Evolutionary conservation across 345 rosid genomes (phyloP), one percentile per base, ranked within the genome.

Genomic region (Euphorbia tirucalli): DNA sequence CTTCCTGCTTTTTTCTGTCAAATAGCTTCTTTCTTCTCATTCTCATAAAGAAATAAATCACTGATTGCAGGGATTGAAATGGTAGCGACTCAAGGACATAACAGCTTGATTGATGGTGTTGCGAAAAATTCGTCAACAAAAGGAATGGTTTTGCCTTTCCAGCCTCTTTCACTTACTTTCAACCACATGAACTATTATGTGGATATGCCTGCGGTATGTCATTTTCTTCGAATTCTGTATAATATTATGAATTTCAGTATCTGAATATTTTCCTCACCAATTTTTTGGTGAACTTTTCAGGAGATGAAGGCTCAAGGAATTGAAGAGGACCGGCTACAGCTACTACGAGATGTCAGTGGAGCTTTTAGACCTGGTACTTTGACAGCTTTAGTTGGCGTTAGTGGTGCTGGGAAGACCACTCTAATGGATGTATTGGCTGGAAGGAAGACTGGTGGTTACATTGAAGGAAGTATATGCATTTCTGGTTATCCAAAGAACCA

Each of bases 341-440:
- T n/a, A n/a, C n/a, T n/a, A n/a, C n/a, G n/a, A n/a, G n/a, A n/a
- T n/a, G n/a, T n/a, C n/a, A n/a, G n/a, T n/a, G n/a, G n/a, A n/a
- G n/a, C 90, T 76, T 92, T 92, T 67, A 88, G 88, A 71, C 97
- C 96, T 1, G 97, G 97, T 19, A 74, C 86, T 21, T 74, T 92
- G 73, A 89, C 96, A 70, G 92, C 96, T n/a, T 76, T 89, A 15
- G 87, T 92, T 59, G 97, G 97, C 2, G 89, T 89, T 0, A 89
- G 93, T 66, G 97, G 97, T 28, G 97, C 97, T 10, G 97, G 97
- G 16, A 92, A 89, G 80, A 92, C 97, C 30, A 92, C 97, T 0
- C 80, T 92, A 71, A 88, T 87, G n/a, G n/a, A n/a, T n/a, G n/a
- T n/a, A n/a, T n/a, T n/a, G n/a, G n/a, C n/a, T n/a, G n/a, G n/a